Conservation (phyloP, 2,329 filamentous ascomycete species). For the Aureobasidium sp. region DNA sequence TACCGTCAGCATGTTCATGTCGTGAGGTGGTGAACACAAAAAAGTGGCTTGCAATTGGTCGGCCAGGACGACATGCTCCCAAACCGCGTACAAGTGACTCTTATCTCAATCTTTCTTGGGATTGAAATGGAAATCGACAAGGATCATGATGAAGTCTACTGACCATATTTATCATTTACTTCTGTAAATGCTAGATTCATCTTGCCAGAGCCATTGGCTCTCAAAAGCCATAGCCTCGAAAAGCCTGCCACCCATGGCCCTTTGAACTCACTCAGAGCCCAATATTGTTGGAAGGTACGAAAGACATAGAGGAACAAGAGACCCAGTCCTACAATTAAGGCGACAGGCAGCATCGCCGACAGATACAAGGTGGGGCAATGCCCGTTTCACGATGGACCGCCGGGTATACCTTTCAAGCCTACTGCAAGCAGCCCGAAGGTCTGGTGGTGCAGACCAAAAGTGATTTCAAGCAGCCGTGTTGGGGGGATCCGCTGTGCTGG, state of each 20-base stretch:
- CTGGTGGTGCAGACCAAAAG: slow-evolving; percentile 8
- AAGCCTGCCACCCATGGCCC: slow-evolving; percentile 34
- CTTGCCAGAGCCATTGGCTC: slow-evolving; percentile 30
- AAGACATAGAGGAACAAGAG: slow-evolving; percentile 17
- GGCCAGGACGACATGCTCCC: slow-evolving; percentile 6
- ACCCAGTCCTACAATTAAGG: slow-evolving; percentile 7
- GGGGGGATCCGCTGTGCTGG: slow-evolving; percentile 3
- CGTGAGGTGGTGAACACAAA: background rate
- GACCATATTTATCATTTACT: slow-evolving; percentile 33
- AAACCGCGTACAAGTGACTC: too few relatives aligned
- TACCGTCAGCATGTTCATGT: slow-evolving; percentile 15
- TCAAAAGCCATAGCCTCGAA: slow-evolving; percentile 34
- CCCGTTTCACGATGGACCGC: background rate
- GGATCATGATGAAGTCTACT: slow-evolving; percentile 17
- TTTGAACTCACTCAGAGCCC: slow-evolving; percentile 30
- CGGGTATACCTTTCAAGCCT: background rate
- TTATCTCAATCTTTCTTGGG: background rate
- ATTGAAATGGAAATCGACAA: background rate
- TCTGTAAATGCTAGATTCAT: slow-evolving; percentile 34
- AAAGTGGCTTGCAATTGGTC: slow-evolving; percentile 1
- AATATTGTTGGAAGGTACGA: slow-evolving; percentile 27
- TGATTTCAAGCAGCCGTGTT: background rate
- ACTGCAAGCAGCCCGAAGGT: slow-evolving; percentile 5
- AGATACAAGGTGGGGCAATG: background rate
- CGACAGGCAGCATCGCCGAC: slow-evolving; percentile 4